These are phyloP conservation scores for Biscogniauxia marginata DNA, from an alignment of 2,329 filamentous ascomycete genomes.

Conservation along the genomic window DNA sequence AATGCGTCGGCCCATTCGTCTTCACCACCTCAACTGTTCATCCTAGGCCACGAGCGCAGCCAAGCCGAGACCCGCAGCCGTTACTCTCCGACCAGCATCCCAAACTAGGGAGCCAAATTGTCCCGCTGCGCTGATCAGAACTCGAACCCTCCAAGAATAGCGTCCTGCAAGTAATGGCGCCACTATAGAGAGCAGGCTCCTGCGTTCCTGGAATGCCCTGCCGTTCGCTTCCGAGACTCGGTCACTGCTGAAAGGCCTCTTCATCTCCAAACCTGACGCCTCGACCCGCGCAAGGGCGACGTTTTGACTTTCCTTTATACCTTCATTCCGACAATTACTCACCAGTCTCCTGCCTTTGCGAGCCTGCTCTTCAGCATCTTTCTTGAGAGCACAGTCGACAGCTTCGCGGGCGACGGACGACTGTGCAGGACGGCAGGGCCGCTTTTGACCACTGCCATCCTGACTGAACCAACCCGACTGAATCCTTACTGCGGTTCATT, in stretches of 20 bases:
- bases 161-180: constrained; percentile 17
- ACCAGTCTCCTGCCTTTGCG: constrained; percentile 8
- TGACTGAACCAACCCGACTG: constrained; percentile 10
- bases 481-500: constrained; percentile 17
- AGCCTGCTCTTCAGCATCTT: constrained; percentile 17
- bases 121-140: constrained; percentile 2
- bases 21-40: neutral
- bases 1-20: neutral
- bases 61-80: neutral
- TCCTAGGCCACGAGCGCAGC: neutral
- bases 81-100: neutral
- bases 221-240: constrained; percentile 15
- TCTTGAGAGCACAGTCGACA: constrained; percentile 39
- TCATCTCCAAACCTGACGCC: constrained; percentile 11
- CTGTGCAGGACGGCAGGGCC: constrained; percentile 44
- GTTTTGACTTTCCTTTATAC: constrained; percentile 21
- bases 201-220: constrained; percentile 7
- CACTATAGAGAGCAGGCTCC: constrained; percentile 14
- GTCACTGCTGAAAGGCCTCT: constrained; percentile 14
- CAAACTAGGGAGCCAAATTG: neutral
- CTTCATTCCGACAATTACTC: constrained; percentile 9
- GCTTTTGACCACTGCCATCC: constrained; percentile 22
- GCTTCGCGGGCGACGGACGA: constrained; percentile 51
- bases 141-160: constrained; percentile 6
- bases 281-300: constrained; percentile 14